These are phyloP conservation scores for Tephrocybe sp. DNA, from an alignment of 768 basidiomycete genomes.

Conservation along the genomic window DNA sequence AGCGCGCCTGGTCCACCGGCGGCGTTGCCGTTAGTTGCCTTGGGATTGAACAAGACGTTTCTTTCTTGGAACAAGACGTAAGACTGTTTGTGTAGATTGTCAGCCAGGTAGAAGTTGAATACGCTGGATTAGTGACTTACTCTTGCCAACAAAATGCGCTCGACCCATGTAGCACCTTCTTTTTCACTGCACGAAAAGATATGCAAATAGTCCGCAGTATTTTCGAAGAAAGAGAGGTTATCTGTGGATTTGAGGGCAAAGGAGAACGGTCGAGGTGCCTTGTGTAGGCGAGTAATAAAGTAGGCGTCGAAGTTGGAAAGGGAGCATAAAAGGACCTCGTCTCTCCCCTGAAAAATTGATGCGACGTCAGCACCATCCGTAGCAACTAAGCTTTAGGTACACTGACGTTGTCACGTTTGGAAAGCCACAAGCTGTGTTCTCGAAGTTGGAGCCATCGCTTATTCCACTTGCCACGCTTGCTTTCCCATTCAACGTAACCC, in stretches of 20 bases:
- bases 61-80: conserved; percentile 83
- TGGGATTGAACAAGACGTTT: conserved; percentile 58
- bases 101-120: conserved; percentile 3
- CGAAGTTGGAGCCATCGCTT: conserved; percentile 89
- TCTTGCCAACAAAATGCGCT: conserved; percentile 78
- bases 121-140: conserved; percentile 45
- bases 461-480: conserved; percentile 92
- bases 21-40: conserved; percentile 27
- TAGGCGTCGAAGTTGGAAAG: conserved; percentile 91
- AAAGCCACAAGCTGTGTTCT: conserved; percentile 83
- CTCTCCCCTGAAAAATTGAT: conserved; percentile 64
- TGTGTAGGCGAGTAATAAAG: conserved; percentile 70
- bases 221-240: conserved; percentile 83
- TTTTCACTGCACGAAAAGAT: conserved; percentile 75
- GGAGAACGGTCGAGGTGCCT: conserved; percentile 80
- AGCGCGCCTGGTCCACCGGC: conserved; percentile 25
- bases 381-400: neutral
- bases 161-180: conserved; percentile 78
- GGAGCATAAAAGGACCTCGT: conserved; percentile 79
- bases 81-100: conserved; percentile 49
- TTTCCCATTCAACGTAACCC: conserved; percentile 85
- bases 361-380: neutral
- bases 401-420: conserved; percentile 86
- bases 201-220: conserved; percentile 85
- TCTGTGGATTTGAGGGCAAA: conserved; percentile 91